Conservation (phyloP, 31 red algal species). For the Odonthalia washingtoniensis region DNA sequence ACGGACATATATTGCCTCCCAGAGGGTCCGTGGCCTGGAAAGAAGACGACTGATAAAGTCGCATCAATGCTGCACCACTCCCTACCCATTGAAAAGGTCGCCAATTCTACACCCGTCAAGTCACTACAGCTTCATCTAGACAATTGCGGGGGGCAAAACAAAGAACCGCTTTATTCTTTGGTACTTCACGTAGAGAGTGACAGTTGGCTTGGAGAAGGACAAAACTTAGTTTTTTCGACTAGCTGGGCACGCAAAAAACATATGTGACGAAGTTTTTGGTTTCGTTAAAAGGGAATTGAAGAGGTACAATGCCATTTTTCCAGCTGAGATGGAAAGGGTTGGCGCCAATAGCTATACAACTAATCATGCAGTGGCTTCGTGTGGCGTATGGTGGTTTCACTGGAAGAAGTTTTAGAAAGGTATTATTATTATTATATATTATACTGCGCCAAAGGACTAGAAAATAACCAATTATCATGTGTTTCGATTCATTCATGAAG, state of each 20-base stretch:
- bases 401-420: constrained; percentile 27
- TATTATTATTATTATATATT: background rate
- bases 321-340: constrained; percentile 15
- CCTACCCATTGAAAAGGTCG: background rate
- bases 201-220: background rate
- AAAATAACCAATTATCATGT: constrained; percentile 30
- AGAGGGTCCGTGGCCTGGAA: constrained; percentile 42
- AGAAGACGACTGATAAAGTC: constrained; percentile 56
- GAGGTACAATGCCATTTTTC: background rate
- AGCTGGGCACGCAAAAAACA: constrained; percentile 48
- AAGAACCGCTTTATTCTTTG: constrained; percentile 44
- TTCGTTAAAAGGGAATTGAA: constrained; percentile 38
- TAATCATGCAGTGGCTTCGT: background rate
- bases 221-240: constrained; percentile 23
- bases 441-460: constrained; percentile 15
- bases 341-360: constrained; percentile 11
- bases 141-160: constrained; percentile 54
- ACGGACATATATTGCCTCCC: constrained; percentile 28
- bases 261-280: constrained; percentile 38
- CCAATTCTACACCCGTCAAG: background rate
- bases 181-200: constrained; percentile 13
- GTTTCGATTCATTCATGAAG: constrained; percentile 13
- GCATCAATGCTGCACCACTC: constrained; percentile 19
- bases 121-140: constrained; percentile 35
- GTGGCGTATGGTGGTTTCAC: constrained; percentile 15